phyloP scores from a whole-genome alignment of 257 asterid genomes.

The Oldenlandia corymbosa region DNA sequence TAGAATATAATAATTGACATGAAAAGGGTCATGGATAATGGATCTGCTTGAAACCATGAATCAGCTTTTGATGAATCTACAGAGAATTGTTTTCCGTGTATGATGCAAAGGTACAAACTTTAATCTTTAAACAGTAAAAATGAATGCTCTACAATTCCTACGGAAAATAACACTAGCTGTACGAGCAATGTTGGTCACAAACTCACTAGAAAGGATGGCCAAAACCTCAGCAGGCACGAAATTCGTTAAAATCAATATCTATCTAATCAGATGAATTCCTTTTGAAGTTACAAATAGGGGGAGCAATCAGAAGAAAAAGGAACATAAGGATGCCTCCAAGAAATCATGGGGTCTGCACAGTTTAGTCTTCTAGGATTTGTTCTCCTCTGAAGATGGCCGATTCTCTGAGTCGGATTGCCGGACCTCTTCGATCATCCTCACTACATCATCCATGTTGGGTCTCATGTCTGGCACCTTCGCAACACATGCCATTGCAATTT shows the following conservation, averaged over 20 bases:
- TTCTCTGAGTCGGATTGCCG: conserved; percentile 72
- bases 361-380: conserved; percentile 63
- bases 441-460: conserved; percentile 78
- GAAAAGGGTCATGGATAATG: too few relatives aligned
- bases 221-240: conserved; percentile 12
- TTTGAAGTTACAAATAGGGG: conserved; percentile 17
- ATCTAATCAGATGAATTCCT: conserved; percentile 17
- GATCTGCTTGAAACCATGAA: background rate
- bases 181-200: conserved; percentile 10
- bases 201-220: conserved; percentile 1
- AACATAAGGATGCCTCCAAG: conserved; percentile 11
- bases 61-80: background rate
- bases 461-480: conserved; percentile 75
- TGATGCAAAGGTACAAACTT: background rate
- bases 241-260: conserved; percentile 1
- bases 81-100: conserved; percentile 16
- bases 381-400: conserved; percentile 70
- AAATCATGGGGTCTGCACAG: conserved; percentile 43
- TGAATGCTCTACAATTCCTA: conserved; percentile 16
- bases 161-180: background rate
- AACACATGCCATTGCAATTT: conserved; percentile 90
- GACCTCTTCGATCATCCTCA: conserved; percentile 79
- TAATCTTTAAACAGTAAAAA: conserved; percentile 2
- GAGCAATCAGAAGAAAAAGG: conserved; percentile 9
- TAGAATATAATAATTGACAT: too few relatives aligned